Evolutionary conservation across 164 flowering plant species (phyloP).

Genomic region (Vitis rotundifolia): DNA sequence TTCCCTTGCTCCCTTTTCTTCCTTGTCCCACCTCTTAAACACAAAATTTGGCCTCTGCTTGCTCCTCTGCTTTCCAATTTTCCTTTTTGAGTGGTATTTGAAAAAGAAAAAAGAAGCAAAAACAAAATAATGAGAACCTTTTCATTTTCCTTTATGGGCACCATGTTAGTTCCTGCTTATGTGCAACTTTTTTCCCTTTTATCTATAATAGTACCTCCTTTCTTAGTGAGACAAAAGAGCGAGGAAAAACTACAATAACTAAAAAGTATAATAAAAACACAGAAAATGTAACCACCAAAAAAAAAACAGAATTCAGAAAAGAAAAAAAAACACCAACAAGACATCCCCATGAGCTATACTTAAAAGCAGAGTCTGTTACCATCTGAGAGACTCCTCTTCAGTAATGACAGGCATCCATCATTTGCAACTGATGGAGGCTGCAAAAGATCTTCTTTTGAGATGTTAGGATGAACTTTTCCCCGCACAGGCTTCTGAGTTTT

Average conservation of each 20-base stretch:
- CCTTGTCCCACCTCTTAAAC: too few relatives aligned
- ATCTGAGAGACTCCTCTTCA: slow-evolving; percentile 65
- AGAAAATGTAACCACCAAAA: not conserved
- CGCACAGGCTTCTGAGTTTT: slow-evolving; percentile 66
- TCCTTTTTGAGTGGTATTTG: too few relatives aligned
- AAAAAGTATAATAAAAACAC: not conserved
- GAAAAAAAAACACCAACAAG: not conserved
- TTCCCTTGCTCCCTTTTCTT: too few relatives aligned
- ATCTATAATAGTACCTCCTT: not conserved
- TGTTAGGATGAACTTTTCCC: slow-evolving; percentile 38
- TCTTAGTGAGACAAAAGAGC: not conserved
- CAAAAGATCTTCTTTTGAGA: slow-evolving; percentile 48
- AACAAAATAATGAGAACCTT: too few relatives aligned
- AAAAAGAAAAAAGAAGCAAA: too few relatives aligned
- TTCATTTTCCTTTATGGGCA: not conserved
- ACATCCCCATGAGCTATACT: not conserved
- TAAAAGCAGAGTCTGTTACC: slow-evolving; percentile 39
- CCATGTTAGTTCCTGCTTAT: not conserved
- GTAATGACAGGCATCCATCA: slow-evolving; percentile 64
- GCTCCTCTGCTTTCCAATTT: too few relatives aligned
- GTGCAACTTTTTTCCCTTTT: not conserved
- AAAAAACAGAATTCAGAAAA: not conserved
- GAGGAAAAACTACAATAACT: not conserved
- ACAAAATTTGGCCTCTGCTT: too few relatives aligned
- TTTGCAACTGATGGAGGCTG: slow-evolving; percentile 37